Evolutionary conservation across 345 rosid species (phyloP).

Genomic region (Eucalyptus dawsonii): DNA sequence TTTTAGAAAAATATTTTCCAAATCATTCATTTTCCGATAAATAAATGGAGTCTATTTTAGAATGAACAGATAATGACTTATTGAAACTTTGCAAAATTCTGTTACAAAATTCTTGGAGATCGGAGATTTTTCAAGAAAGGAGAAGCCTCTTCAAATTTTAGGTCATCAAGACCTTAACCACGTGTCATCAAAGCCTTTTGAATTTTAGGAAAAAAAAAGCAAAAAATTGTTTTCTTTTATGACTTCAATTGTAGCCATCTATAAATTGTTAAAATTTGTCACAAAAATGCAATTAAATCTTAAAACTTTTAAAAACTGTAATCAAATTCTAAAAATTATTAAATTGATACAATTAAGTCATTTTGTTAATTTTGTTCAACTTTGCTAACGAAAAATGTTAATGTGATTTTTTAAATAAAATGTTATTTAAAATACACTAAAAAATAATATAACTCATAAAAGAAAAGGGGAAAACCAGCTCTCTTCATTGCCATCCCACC

Average conservation of each 20-base stretch:
- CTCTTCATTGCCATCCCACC: not conserved
- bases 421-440: no score
- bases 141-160: not conserved
- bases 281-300: rapidly evolving
- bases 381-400: no score
- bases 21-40: not conserved
- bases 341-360: no score
- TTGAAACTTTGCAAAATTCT: rapidly evolving
- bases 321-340: rapidly evolving
- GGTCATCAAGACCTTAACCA: not conserved
- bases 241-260: not conserved
- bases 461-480: not conserved
- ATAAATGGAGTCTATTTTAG: not conserved
- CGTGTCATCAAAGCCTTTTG: not conserved
- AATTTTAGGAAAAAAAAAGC: not conserved
- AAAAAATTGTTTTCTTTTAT: not conserved
- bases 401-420: no score
- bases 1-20: not conserved
- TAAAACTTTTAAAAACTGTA: no score
- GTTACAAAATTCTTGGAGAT: not conserved
- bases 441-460: not conserved
- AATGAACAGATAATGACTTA: not conserved
- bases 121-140: not conserved
- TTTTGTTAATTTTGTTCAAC: no score
- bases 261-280: not conserved